These are phyloP conservation scores for Solanum aculeatissimum DNA, from an alignment of 305 asterid species.

Conservation along the genomic window DNA sequence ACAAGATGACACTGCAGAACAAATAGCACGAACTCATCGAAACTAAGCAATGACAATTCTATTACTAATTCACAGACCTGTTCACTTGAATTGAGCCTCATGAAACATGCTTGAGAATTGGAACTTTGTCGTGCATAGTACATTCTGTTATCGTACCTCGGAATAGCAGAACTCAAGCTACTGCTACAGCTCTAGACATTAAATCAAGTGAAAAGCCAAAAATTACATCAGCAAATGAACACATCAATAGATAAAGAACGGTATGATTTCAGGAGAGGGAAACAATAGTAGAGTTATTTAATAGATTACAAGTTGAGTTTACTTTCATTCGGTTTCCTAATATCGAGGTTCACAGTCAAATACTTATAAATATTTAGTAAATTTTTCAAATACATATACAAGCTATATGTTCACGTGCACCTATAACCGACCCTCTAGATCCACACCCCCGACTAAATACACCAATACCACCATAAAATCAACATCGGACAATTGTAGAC, in stretches of 20 bases:
- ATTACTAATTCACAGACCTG: conserved; percentile 17
- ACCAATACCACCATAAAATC: too few species aligned
- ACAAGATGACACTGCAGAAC: neutral
- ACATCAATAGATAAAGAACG: neutral
- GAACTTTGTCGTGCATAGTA: conserved; percentile 68
- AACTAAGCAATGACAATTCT: neutral
- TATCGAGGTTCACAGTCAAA: too few species aligned
- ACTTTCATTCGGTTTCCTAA: neutral
- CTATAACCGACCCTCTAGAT: too few species aligned
- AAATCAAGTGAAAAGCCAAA: neutral
- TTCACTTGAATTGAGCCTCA: conserved; percentile 45
- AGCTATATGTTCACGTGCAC: too few species aligned
- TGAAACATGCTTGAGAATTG: conserved; percentile 43
- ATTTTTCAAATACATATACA: too few species aligned
- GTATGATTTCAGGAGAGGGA: neutral
- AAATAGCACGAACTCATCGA: neutral
- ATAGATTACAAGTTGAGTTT: neutral
- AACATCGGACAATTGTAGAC: too few species aligned
- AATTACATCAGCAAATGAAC: neutral
- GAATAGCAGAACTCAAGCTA: conserved; percentile 30
- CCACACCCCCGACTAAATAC: too few species aligned
- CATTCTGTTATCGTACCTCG: conserved; percentile 55
- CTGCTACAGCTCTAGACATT: conserved; percentile 55
- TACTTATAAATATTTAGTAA: too few species aligned
- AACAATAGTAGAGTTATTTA: neutral